Evolutionary conservation across 192 early-diverging fungal species (phyloP).

Genomic region (Dissophora ornata): DNA sequence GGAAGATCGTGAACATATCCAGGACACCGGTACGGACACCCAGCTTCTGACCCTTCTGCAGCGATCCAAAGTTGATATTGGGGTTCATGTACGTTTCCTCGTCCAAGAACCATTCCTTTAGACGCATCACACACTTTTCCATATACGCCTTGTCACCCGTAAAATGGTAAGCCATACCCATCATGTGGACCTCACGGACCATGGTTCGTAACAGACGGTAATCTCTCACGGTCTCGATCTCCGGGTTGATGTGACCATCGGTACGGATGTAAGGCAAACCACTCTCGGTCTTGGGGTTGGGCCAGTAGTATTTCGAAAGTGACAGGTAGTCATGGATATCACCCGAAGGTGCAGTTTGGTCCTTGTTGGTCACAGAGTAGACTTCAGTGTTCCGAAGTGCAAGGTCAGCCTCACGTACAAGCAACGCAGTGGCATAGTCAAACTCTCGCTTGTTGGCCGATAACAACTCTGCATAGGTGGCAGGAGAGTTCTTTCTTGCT

Average conservation of each 20-base stretch:
- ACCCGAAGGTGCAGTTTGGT: constrained; percentile 56
- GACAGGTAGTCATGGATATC: constrained; percentile 69
- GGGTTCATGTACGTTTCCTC: constrained; percentile 70
- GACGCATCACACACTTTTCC: constrained; percentile 43
- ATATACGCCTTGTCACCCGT: constrained; percentile 60
- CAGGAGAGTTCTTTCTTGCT: constrained; percentile 13
- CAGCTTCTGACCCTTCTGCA: constrained; percentile 54
- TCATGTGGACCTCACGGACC: constrained; percentile 56
- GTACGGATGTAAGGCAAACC: constrained; percentile 63
- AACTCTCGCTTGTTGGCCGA: constrained; percentile 40
- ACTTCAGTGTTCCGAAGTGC: constrained; percentile 49
- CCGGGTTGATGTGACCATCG: constrained; percentile 66
- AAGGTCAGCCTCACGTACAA: constrained; percentile 42
- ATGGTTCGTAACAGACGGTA: constrained; percentile 50
- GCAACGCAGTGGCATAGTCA: constrained; percentile 41
- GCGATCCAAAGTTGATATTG: constrained; percentile 64
- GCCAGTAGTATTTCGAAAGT: constrained; percentile 70
- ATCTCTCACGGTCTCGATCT: constrained; percentile 59
- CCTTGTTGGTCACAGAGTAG: constrained; percentile 66
- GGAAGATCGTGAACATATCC: constrained; percentile 58
- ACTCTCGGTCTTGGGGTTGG: constrained; percentile 38
- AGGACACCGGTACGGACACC: constrained; percentile 58
- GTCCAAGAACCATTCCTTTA: constrained; percentile 69
- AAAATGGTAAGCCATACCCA: constrained; percentile 67
- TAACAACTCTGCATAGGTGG: constrained; percentile 31